Evolutionary conservation across 306 rosid species (phyloP).

Genomic region (Acacia acuminata): DNA sequence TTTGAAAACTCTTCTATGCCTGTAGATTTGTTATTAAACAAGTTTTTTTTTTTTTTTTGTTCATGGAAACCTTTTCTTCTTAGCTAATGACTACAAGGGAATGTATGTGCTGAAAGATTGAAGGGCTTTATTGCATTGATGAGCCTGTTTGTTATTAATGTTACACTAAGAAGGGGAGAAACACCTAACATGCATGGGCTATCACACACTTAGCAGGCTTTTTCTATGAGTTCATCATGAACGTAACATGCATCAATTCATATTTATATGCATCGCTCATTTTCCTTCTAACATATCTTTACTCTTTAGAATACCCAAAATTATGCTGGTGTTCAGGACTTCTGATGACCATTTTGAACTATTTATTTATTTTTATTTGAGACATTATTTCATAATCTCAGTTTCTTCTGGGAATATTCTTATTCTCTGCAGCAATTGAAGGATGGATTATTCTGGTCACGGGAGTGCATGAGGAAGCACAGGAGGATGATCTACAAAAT

Average conservation of each 20-base stretch:
- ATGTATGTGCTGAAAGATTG: not conserved
- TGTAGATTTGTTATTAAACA: not conserved
- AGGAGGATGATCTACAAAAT: constrained; percentile 87
- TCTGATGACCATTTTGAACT: not conserved
- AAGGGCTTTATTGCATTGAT: not conserved
- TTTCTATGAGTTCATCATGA: not conserved
- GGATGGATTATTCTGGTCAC: constrained; percentile 98
- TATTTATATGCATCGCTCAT: not conserved
- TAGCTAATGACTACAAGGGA: not conserved
- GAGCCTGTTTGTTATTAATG: not conserved
- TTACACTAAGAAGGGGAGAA: not conserved
- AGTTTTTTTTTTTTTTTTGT: no score
- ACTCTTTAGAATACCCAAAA: not conserved
- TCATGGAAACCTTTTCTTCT: not conserved
- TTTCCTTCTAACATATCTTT: not conserved
- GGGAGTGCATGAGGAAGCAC: constrained; percentile 99
- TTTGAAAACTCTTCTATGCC: not conserved
- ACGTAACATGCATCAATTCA: not conserved
- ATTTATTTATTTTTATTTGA: not conserved
- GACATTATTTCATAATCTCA: not conserved
- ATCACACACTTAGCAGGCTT: not conserved
- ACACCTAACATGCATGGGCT: no score
- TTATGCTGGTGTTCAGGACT: not conserved
- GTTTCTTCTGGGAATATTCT: not conserved
- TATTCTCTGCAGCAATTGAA: constrained; percentile 68